Percentiles rank a stretch among this genome's conserved stretches.
phyloP scores from a whole-genome alignment of 1,139 yeast species.

The Yamadazyma dushanensis region DNA sequence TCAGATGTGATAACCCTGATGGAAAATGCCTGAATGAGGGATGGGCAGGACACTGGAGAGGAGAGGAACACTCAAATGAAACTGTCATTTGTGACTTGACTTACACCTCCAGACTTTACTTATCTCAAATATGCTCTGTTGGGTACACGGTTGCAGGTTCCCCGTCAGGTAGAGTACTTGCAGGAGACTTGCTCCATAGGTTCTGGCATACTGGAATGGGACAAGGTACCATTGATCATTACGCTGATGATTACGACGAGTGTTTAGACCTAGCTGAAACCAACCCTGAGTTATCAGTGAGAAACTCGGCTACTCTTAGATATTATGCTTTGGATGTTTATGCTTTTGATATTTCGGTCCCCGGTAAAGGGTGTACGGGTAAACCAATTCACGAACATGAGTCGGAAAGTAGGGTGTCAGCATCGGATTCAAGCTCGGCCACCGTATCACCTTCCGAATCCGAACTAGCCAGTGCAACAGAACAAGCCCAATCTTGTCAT shows the following conservation, averaged over 20 bases:
- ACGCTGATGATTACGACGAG: conserved; percentile 22
- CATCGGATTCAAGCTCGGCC: too few species aligned
- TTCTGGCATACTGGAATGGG: conserved; percentile 26
- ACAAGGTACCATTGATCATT: conserved; percentile 20
- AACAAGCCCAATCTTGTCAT: conserved; percentile 14
- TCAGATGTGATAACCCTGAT: conserved; percentile 37
- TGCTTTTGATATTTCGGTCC: conserved; percentile 22
- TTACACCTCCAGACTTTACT: conserved; percentile 17
- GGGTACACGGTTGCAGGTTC: conserved; percentile 21
- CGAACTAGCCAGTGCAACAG: background rate
- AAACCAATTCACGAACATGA: background rate
- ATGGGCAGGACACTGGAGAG: conserved; percentile 40
- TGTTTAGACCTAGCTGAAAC: conserved; percentile 21
- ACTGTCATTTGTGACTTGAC: conserved; percentile 24
- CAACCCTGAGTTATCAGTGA: conserved; percentile 15
- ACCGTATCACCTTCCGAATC: too few species aligned
- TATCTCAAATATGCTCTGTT: conserved; percentile 21
- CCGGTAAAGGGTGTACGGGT: conserved; percentile 23
- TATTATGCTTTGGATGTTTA: conserved; percentile 23
- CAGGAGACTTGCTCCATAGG: conserved; percentile 22
- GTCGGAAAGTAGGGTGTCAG: too few species aligned
- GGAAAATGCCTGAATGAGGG: conserved; percentile 29
- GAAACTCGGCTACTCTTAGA: conserved; percentile 19
- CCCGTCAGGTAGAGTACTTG: conserved; percentile 16
- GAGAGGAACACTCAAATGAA: conserved; percentile 31